Conservation (phyloP, 2,329 filamentous ascomycete species). For the Coniochaeta prunicola region DNA sequence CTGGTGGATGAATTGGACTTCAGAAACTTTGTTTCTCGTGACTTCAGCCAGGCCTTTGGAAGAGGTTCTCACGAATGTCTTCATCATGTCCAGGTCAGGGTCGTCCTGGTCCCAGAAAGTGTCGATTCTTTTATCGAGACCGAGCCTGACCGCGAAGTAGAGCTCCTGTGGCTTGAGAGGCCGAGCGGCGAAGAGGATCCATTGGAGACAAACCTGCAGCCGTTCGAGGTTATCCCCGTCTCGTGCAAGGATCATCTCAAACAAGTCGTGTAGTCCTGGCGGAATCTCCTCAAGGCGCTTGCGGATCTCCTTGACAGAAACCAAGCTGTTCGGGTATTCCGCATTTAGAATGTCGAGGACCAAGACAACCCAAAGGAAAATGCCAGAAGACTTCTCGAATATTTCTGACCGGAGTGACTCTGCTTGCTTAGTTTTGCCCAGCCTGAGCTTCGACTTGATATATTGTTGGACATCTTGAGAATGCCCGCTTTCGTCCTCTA, state of each 20-base stretch:
- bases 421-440: constrained; percentile 3
- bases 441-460: constrained; percentile 15
- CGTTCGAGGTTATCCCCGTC: constrained; percentile 31
- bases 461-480: constrained; percentile 22
- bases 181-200: constrained; percentile 40
- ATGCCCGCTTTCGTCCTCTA: constrained; percentile 25
- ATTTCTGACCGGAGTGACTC: constrained; percentile 15
- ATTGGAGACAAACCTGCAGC: constrained; percentile 39
- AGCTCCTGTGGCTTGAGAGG: constrained; percentile 24
- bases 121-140: not conserved
- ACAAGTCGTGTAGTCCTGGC: constrained; percentile 33
- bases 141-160: constrained; percentile 6
- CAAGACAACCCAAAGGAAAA: constrained; percentile 33
- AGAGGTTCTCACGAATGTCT: constrained; percentile 4
- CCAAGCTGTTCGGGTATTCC: constrained; percentile 16
- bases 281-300: constrained; percentile 24
- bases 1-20: constrained; percentile 14
- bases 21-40: not conserved
- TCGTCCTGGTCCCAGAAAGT: not conserved
- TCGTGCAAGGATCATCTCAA: constrained; percentile 38
- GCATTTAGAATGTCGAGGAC: constrained; percentile 25
- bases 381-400: constrained; percentile 23
- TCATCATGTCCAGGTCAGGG: not conserved
- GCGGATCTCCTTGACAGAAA: constrained; percentile 9
- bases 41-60: constrained; percentile 12